phyloP scores from a whole-genome alignment of 495 filamentous ascomycete species.

The Recurvomyces mirabilis region DNA sequence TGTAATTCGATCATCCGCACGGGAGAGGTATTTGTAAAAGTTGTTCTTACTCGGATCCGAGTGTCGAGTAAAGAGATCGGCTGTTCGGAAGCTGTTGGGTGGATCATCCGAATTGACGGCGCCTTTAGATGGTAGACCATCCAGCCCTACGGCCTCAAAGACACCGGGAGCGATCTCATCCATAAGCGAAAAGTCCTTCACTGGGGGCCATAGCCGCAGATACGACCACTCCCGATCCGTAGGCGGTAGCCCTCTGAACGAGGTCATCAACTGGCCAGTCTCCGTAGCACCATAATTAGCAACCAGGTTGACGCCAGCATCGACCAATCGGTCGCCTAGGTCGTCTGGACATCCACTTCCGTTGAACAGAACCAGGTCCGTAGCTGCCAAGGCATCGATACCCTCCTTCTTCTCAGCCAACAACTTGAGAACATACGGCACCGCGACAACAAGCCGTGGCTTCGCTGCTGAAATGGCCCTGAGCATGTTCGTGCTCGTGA shows the following conservation, averaged over 20 bases:
- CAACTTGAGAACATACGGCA: conserved; percentile 21
- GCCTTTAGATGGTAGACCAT: conserved; percentile 40
- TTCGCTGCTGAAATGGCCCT: conserved; percentile 26
- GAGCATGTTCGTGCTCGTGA: conserved; percentile 33
- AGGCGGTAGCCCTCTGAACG: conserved; percentile 30
- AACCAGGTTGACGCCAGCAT: conserved; percentile 44
- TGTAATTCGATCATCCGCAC: conserved; percentile 53
- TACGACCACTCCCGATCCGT: conserved; percentile 38
- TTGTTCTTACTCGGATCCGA: conserved; percentile 38
- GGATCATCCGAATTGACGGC: conserved; percentile 39
- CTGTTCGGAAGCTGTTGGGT: conserved; percentile 43
- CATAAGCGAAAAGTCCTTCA: conserved; percentile 13
- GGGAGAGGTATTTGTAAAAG: conserved; percentile 53
- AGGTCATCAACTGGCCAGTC: conserved; percentile 47
- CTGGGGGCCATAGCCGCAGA: conserved; percentile 21
- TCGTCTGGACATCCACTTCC: conserved; percentile 21
- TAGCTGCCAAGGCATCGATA: conserved; percentile 7
- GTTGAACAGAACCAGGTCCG: conserved; percentile 14
- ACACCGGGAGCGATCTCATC: conserved; percentile 19
- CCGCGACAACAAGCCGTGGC: conserved; percentile 11
- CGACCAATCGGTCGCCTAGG: conserved; percentile 42
- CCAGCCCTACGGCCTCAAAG: conserved; percentile 16
- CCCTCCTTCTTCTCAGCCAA: conserved; percentile 18
- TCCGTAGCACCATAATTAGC: conserved; percentile 45
- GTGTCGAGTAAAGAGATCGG: conserved; percentile 53